A percentile compares a stretch with the other conserved stretches of the same genome.
These are phyloP conservation scores for Wickerhamiella lipophila DNA, from an alignment of 805 yeast species.

Conservation along the genomic window DNA sequence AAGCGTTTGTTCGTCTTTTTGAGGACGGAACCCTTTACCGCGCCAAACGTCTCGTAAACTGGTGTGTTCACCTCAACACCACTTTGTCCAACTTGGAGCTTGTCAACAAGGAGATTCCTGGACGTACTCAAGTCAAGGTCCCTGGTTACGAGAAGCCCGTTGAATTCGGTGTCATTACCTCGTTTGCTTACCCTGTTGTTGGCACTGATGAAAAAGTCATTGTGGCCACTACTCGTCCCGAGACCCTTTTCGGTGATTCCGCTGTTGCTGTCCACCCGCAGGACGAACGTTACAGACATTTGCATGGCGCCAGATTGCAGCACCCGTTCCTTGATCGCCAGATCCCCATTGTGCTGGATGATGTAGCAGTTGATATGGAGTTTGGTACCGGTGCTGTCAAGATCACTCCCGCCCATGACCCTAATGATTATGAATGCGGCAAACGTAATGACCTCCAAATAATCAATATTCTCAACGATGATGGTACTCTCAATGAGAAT, in stretches of 20 bases:
- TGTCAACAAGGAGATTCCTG: slow-evolving; percentile 78
- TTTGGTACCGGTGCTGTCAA: slow-evolving; percentile 99
- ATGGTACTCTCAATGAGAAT: slow-evolving; percentile 78
- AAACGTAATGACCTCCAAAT: slow-evolving; percentile 83
- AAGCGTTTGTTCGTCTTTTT: slow-evolving; percentile 81
- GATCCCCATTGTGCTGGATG: slow-evolving; percentile 78
- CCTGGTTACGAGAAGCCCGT: slow-evolving; percentile 85
- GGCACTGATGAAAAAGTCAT: slow-evolving; percentile 73
- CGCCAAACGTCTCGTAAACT: slow-evolving; percentile 83
- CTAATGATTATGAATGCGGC: slow-evolving; percentile 93
- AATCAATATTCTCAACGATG: slow-evolving; percentile 82
- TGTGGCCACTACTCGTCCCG: slow-evolving; percentile 98
- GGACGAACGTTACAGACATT: slow-evolving; percentile 80
- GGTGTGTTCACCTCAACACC: slow-evolving; percentile 91
- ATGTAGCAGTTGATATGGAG: slow-evolving; percentile 96
- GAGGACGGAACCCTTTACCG: slow-evolving; percentile 94
- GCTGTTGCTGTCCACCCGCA: slow-evolving; percentile 97
- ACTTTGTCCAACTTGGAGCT: slow-evolving; percentile 95
- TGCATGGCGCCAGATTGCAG: slow-evolving; percentile 82
- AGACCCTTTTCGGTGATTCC: slow-evolving; percentile 95
- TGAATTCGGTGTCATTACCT: slow-evolving; percentile 95
- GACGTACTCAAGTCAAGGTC: slow-evolving; percentile 65
- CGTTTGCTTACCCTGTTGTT: slow-evolving; percentile 82
- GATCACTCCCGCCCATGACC: slow-evolving; percentile 97
- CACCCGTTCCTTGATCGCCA: slow-evolving; percentile 84